These are phyloP conservation scores for Xylaria nigripes DNA, from an alignment of 495 filamentous ascomycete genomes.

Conservation along the genomic window DNA sequence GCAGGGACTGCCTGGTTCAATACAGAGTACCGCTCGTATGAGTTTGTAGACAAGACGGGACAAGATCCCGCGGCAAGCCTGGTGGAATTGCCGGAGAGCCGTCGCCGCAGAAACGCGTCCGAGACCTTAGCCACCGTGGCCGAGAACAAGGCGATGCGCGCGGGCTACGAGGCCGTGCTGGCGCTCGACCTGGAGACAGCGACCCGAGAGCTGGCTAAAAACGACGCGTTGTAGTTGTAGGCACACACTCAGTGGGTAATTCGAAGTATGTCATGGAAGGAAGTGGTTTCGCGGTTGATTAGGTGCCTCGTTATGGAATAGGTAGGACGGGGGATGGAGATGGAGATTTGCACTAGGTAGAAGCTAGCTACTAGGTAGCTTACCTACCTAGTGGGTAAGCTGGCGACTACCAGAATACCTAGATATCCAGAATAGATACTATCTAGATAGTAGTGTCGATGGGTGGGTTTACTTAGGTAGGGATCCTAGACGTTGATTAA, in stretches of 20 bases:
- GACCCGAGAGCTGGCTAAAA: background rate
- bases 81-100: conserved; percentile 50
- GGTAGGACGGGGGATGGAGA: too few relatives aligned
- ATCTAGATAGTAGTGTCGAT: background rate
- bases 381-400: too few relatives aligned
- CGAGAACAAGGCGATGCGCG: conserved; percentile 34
- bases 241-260: too few relatives aligned
- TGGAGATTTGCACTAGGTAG: too few relatives aligned
- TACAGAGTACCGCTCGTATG: conserved; percentile 70
- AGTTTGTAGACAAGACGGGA: conserved; percentile 50
- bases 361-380: too few relatives aligned
- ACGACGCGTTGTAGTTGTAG: too few relatives aligned
- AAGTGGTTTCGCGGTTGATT: too few relatives aligned
- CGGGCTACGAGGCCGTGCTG: conserved; percentile 22
- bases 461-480: background rate
- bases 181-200: conserved; percentile 24
- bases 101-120: conserved; percentile 41
- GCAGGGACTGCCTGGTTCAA: conserved; percentile 77
- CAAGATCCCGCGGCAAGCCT: conserved; percentile 53
- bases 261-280: too few relatives aligned
- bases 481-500: too few relatives aligned
- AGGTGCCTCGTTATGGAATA: too few relatives aligned
- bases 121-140: conserved; percentile 40
- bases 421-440: too few relatives aligned
- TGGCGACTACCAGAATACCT: too few relatives aligned